Evolutionary conservation across 2,329 filamentous ascomycete species (phyloP), one percentile per base, ranked within the genome.

Genomic region (Paecilomyces dactylethromorphus): DNA sequence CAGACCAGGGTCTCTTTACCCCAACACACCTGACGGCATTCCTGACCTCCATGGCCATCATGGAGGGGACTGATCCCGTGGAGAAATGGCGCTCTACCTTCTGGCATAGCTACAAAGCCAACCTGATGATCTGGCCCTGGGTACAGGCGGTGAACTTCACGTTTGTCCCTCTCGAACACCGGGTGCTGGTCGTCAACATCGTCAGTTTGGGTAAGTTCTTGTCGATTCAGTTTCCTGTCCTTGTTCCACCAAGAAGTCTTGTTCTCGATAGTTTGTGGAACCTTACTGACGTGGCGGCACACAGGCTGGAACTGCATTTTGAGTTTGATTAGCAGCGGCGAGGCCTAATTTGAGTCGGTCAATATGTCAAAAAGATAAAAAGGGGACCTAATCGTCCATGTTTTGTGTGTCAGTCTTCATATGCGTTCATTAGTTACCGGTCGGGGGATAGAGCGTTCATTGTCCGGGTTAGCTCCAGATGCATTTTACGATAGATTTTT

Each of bases 91-190:
- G 84, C 60, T 85, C 82, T 68, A 88, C 84, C 60, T 97, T 92
- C 77, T 74, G 77, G 64, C 81, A 84, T 12, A 89, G 90, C 32
- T 83, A 96, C 69, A 83, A 83, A 73, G 88, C 90, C 72, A 97
- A 96, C 79, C 91, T 91, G 82, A 84, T 91, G 79, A 76, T 97
- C 58, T 97, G 92, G 92, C 92, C 92, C 3, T 79, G 79, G 65
- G 91, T 95, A 58, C 92, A 97, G 79, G 80, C 88, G 57, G 81
- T 88, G 69, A 97, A 97, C 80, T 97, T 97, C 78, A 88, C 89
- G 69, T 83, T 94, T 63, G 84, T 96, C 63, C 92, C 92, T 54
- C 79, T 95, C 62, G 85, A 95, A 71, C 87, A 93, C 76, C 84
- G 92, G 60, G 85, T 97, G 50, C 78, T 96, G 66, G 87, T 96